These are phyloP conservation scores for Rhodamnia rubescens DNA, from an alignment of 345 rosid species.

Conservation along the genomic window DNA sequence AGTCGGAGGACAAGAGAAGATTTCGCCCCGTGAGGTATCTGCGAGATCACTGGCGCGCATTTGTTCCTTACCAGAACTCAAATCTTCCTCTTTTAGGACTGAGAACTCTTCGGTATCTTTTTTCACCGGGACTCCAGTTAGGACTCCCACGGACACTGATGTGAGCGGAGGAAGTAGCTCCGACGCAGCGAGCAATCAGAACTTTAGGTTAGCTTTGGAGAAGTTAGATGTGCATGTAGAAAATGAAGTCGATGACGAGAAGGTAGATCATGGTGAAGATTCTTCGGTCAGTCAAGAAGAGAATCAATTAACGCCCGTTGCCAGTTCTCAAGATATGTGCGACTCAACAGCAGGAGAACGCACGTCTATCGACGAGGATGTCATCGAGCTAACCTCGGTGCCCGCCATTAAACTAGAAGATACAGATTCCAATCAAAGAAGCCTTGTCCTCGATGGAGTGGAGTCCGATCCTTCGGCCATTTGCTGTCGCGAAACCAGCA, in stretches of 20 bases:
- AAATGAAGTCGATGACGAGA: conserved; percentile 6
- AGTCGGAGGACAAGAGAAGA: conserved; percentile 17
- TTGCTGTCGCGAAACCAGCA: not conserved
- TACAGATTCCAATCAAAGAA: conserved; percentile 4
- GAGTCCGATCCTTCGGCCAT: not conserved
- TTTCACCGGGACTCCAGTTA: conserved; percentile 5
- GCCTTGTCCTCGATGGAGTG: not conserved
- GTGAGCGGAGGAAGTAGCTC: not conserved
- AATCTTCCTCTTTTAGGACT: conserved; percentile 6
- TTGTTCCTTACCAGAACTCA: conserved; percentile 53
- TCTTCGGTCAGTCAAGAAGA: not conserved
- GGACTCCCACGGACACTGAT: not conserved
- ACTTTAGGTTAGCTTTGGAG: not conserved
- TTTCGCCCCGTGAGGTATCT: not conserved
- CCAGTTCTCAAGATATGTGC: not conserved
- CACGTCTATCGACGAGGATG: not conserved
- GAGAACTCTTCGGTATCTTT: conserved; percentile 16
- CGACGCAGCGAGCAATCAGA: not conserved
- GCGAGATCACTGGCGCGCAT: conserved; percentile 40
- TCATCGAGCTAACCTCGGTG: not conserved
- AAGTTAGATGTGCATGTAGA: not conserved
- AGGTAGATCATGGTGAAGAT: not conserved
- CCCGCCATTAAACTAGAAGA: conserved; percentile 8
- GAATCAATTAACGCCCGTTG: not conserved
- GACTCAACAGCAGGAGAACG: not conserved